Evolutionary conservation across 148 eudicot species (phyloP), one percentile per base, ranked within the genome.

Genomic region (Agrostemma githago): DNA sequence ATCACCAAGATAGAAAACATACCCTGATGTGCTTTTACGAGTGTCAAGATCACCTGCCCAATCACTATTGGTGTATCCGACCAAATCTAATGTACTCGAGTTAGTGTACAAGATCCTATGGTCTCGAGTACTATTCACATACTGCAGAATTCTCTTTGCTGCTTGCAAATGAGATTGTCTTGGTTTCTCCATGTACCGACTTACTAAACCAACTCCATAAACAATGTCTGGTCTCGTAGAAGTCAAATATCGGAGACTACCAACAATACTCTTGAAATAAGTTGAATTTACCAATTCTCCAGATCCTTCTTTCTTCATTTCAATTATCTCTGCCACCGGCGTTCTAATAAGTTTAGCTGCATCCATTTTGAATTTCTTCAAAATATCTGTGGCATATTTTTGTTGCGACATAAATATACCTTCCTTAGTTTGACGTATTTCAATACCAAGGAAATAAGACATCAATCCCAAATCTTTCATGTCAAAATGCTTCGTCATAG

Each of bases 21-120:
- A 62, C 54, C n/a, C n/a, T 7, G 74, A 77, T 6, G 75, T 77
- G 64, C 62, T 71, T 51, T 64, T 77, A 15, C 80, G 16, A 1
- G 38, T 51, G 1, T 62, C 40, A 0, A 60, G 4, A n/a, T 59
- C 16, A 8, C 80, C 62, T 7, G 75, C 70, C 62, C 75, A 77
- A 62, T 71, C 62, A 71, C 46, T 43, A 43, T 43, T 7, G 5
- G 46, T 43, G 46, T 43, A 43, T 43, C 46, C 46, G 2, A 43
- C 46, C 46, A 43, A 43, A 0, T 7, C 2, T 4, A 43, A 43
- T 7, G 8, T 7, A 43, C 1, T 43, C 5, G 46, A 43, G 46
- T 5, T 43, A 0, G 8, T 43, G 46, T 43, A 43, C 46, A 43
- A n/a, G n/a, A n/a, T n/a, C n/a, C n/a, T n/a, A n/a, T 43, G 46